These are phyloP conservation scores for Chenopodium berlandieri DNA, from an alignment of 148 eudicot genomes.

Conservation along the genomic window DNA sequence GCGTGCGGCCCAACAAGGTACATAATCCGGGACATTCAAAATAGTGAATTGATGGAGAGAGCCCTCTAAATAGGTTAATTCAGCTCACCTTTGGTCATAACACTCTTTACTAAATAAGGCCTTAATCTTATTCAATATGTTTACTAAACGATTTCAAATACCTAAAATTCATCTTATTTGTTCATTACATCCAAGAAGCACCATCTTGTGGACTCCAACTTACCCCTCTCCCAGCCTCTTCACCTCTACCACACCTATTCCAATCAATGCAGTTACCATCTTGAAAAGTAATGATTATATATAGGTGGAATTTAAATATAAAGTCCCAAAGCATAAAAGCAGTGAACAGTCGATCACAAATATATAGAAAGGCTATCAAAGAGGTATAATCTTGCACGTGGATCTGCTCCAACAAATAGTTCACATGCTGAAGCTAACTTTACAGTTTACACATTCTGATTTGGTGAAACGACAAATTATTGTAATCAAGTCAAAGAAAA, in stretches of 20 bases:
- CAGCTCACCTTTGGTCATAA: no score
- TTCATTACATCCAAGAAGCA: neutral
- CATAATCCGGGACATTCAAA: no score
- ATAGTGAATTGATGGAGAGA: no score
- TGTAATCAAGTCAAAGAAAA: neutral
- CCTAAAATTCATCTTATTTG: neutral
- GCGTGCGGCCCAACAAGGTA: no score
- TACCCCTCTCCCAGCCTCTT: neutral
- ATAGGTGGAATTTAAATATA: neutral
- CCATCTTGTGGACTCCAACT: neutral
- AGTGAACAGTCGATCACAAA: slow-evolving; percentile 5
- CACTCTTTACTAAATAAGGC: no score
- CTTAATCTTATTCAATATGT: neutral
- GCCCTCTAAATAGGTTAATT: no score
- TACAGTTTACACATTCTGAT: no score
- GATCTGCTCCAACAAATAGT: no score
- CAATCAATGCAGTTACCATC: neutral
- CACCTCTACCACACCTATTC: neutral
- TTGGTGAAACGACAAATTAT: no score
- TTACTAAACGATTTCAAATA: neutral
- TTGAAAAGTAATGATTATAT: slow-evolving; percentile 11
- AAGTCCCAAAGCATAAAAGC: slow-evolving; percentile 13
- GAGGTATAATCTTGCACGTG: slow-evolving; percentile 4
- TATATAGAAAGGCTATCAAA: slow-evolving; percentile 5
- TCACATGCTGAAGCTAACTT: no score